Evolutionary conservation across 495 filamentous ascomycete genomes (phyloP), one percentile per base, ranked within the genome.

Genomic region (Trichoderma virens): DNA sequence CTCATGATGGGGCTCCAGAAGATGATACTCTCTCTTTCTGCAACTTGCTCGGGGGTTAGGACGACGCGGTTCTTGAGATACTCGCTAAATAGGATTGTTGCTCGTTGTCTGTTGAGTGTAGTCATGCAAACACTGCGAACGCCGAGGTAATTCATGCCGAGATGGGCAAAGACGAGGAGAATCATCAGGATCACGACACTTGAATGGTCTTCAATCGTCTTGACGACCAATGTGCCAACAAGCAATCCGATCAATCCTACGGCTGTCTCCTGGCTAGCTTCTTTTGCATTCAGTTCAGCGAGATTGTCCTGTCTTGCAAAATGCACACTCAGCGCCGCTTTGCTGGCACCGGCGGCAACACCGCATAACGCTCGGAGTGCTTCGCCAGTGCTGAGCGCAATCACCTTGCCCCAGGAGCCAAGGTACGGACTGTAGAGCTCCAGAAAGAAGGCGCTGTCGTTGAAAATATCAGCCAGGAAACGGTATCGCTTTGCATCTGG

Each of bases 401-500:
- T 64, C 8, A 96, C 85, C 54, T 93, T 83, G 28, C 80, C 76
- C 14, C 80, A 70, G 45, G 86, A 87, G 0, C 92, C 89, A 23
- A 97, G 81, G 30, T 85, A 86, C 0, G 92, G 93, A 3, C 90
- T 93, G 8, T 97, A 79, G 70, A 92, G 88, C 72, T 97, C 93
- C 18, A 97, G 80, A 31, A 97, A 79, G 83, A 97, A 91, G 43
- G 92, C 93, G 20, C 86, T 76, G 73, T 97, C 94, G 74, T 97
- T 97, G 79, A 97, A 90, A 31, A 97, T 79, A 73, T 97, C 94
- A 13, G 94, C 94, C 6, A 89, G 79, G 54, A 97, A 86, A 6
- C 94, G 86, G 75, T 96, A 97, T 78, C 85, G 91, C 70, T 97
- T 97, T 80, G 91, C 96, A 73, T 97, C 93, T 2, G 92, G 90